Conservation (phyloP, 2,329 filamentous ascomycete genomes). For the Aspergillus glaucus region DNA sequence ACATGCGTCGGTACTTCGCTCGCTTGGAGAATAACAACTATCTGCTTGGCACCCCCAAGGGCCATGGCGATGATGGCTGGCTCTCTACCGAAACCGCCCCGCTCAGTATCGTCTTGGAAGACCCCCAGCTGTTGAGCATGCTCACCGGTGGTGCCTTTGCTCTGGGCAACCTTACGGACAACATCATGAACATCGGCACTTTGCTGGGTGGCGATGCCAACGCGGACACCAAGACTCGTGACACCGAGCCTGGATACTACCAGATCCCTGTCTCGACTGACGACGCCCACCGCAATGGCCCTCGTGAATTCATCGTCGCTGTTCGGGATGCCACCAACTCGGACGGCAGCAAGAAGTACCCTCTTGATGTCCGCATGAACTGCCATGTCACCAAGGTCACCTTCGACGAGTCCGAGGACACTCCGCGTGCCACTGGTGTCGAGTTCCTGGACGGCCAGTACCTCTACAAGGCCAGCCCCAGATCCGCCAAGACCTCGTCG, state of each 20-base stretch:
- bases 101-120: slow-evolving; percentile 46
- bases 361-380: slow-evolving; percentile 50
- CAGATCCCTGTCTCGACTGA: slow-evolving; percentile 51
- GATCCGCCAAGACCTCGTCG: slow-evolving; percentile 11
- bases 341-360: slow-evolving; percentile 39
- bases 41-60: slow-evolving; percentile 31
- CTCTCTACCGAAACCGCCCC: slow-evolving; percentile 23
- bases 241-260: slow-evolving; percentile 46
- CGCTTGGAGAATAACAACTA: slow-evolving; percentile 52
- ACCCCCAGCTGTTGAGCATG: slow-evolving; percentile 50
- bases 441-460: slow-evolving; percentile 44
- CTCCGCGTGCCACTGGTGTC: slow-evolving; percentile 44
- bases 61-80: slow-evolving; percentile 39
- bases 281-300: slow-evolving; percentile 21
- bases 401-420: slow-evolving; percentile 34
- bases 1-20: slow-evolving; percentile 54
- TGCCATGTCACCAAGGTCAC: slow-evolving; percentile 42
- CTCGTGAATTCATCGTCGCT: slow-evolving; percentile 38
- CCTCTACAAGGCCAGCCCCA: slow-evolving; percentile 44
- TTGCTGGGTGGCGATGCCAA: slow-evolving; percentile 50
- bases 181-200: slow-evolving; percentile 39
- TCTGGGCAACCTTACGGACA: slow-evolving; percentile 42
- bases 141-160: slow-evolving; percentile 48
- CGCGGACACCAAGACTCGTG: slow-evolving; percentile 39
- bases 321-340: slow-evolving; percentile 19